phyloP scores from a whole-genome alignment of 2,329 filamentous ascomycete genomes.

The Xylaria sp. region DNA sequence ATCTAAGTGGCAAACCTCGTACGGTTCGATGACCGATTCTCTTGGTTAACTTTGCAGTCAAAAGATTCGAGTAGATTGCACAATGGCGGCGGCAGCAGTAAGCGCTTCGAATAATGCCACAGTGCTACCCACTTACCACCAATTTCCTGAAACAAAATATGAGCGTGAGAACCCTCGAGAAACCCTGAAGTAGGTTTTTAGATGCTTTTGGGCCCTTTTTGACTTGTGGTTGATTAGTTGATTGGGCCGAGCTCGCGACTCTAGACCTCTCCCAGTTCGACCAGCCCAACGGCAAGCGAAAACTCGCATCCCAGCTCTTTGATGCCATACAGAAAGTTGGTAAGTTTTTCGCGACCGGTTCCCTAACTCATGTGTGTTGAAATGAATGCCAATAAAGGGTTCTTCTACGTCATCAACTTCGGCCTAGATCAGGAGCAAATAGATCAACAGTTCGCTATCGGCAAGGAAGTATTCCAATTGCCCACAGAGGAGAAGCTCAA shows the following conservation, averaged over 20 bases:
- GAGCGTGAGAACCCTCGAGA: slow-evolving; percentile 46
- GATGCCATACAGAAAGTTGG: slow-evolving; percentile 61
- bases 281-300: slow-evolving; percentile 63
- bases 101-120: slow-evolving; percentile 32
- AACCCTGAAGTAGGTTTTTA: background rate
- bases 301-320: slow-evolving; percentile 63
- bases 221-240: slow-evolving; percentile 42
- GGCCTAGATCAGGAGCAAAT: slow-evolving; percentile 69
- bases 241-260: slow-evolving; percentile 67
- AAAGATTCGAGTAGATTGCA: slow-evolving; percentile 21
- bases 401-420: slow-evolving; percentile 73
- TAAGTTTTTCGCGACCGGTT: slow-evolving; percentile 17
- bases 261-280: slow-evolving; percentile 66
- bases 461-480: slow-evolving; percentile 66
- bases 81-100: slow-evolving; percentile 38
- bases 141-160: slow-evolving; percentile 50
- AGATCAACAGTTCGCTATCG: slow-evolving; percentile 69
- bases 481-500: slow-evolving; percentile 68
- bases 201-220: background rate
- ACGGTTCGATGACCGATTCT: background rate
- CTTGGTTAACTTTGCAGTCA: slow-evolving; percentile 5
- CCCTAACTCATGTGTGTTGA: too few relatives aligned
- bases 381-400: slow-evolving; percentile 54
- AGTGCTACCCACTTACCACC: slow-evolving; percentile 48
- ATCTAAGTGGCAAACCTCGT: slow-evolving; percentile 2